A percentile compares a stretch with the other conserved stretches of the same genome.
Conservation (phyloP, 257 asterid species). For the Asclepias syriaca region DNA sequence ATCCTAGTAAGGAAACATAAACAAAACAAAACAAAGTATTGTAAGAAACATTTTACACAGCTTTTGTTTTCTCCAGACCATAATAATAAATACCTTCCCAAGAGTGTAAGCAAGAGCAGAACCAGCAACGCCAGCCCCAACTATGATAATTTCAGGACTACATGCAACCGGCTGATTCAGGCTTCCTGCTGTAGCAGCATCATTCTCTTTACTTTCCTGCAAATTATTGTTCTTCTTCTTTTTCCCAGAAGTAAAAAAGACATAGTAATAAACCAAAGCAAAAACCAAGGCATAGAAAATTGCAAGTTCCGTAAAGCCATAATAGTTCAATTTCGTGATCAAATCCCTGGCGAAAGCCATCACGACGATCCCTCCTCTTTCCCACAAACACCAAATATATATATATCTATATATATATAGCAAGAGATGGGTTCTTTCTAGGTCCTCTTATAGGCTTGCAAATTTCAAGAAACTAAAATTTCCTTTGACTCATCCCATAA, state of each 20-base stretch:
- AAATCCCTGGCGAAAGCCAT: constrained; percentile 10
- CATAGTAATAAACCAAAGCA: neutral
- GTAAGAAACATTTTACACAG: neutral
- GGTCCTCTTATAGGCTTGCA: neutral
- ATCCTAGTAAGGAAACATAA: constrained; percentile 10
- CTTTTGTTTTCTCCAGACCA: neutral
- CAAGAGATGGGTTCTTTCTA: neutral
- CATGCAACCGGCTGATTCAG: neutral
- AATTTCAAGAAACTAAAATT: neutral
- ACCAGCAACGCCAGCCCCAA: constrained; percentile 16
- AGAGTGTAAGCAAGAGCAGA: constrained; percentile 11
- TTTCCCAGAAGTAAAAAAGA: neutral
- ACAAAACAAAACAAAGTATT: too few relatives aligned
- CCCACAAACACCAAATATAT: neutral
- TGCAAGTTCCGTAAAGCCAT: constrained; percentile 1
- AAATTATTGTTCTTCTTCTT: neutral
- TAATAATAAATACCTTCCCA: neutral
- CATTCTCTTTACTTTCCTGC: neutral
- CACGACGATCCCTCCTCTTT: neutral
- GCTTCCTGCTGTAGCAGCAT: neutral
- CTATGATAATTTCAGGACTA: constrained; percentile 10
- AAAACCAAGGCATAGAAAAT: neutral
- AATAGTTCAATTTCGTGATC: constrained; percentile 2
- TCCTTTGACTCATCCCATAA: too few relatives aligned
- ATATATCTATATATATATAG: too few relatives aligned